Evolutionary conservation across 495 filamentous ascomycete genomes (phyloP).

Genomic region (Acidomyces sp.): DNA sequence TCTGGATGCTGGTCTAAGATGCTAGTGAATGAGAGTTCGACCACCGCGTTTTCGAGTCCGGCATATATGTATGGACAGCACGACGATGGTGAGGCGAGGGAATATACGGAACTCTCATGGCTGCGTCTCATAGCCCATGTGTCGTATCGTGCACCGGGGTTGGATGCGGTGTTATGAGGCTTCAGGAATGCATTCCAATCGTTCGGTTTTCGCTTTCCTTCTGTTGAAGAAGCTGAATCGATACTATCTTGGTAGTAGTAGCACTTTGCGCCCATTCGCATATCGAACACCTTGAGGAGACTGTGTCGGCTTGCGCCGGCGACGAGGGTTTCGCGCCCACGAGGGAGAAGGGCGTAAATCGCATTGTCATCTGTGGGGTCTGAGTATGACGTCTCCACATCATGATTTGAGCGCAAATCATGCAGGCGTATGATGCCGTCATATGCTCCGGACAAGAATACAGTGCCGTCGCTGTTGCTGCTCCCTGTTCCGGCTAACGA

Average conservation of each 20-base stretch:
- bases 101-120: conserved; percentile 39
- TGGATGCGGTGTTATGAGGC: conserved; percentile 2
- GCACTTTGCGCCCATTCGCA: conserved; percentile 40
- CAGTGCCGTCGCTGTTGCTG: conserved; percentile 30
- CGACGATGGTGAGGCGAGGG: conserved; percentile 43
- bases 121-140: conserved; percentile 21
- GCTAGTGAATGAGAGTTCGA: conserved; percentile 42
- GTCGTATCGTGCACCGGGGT: conserved; percentile 1
- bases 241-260: conserved; percentile 23
- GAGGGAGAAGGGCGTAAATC: conserved; percentile 46
- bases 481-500: conserved; percentile 17
- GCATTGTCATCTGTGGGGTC: conserved; percentile 43
- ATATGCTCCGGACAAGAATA: conserved; percentile 51
- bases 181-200: conserved; percentile 22
- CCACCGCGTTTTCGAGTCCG: conserved; percentile 39
- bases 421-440: conserved; percentile 53
- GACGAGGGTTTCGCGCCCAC: conserved; percentile 44
- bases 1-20: conserved; percentile 29
- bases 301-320: conserved; percentile 44
- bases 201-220: background rate
- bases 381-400: conserved; percentile 36
- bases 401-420: conserved; percentile 44
- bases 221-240: background rate
- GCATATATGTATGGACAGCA: conserved; percentile 45
- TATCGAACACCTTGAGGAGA: conserved; percentile 52